Percentiles rank a stretch among this genome's conserved stretches.
phyloP scores from a whole-genome alignment of 768 basidiomycete genomes.

The Pisolithus microcarpus region DNA sequence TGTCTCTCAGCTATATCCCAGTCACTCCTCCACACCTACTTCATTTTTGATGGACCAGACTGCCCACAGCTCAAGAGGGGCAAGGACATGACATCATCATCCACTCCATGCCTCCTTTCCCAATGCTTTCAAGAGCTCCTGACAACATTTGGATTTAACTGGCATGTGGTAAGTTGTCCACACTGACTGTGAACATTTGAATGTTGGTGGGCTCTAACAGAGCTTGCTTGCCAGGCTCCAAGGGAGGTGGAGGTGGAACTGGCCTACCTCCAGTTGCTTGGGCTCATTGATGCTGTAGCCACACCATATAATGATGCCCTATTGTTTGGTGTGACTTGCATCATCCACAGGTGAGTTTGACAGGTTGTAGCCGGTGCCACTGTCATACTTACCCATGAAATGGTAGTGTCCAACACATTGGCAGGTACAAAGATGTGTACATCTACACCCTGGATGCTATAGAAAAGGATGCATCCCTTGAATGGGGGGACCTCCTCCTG shows the following conservation, averaged over 20 bases:
- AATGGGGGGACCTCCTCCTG: too few relatives aligned
- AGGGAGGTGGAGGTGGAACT: conserved; percentile 4
- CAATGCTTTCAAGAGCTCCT: conserved; percentile 25
- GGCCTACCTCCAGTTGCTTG: background rate
- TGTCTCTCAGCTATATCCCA: conserved; percentile 32
- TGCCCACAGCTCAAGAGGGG: conserved; percentile 38
- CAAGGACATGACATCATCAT: conserved; percentile 23
- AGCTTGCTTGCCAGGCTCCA: background rate
- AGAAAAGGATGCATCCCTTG: too few relatives aligned
- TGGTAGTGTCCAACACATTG: too few relatives aligned
- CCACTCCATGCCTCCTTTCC: conserved; percentile 1
- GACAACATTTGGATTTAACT: conserved; percentile 37
- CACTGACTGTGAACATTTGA: background rate
- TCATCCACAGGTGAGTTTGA: background rate
- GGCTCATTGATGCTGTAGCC: background rate
- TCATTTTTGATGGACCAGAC: conserved; percentile 45
- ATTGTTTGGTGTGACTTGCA: conserved; percentile 1
- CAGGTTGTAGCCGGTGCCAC: too few relatives aligned
- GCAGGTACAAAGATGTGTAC: too few relatives aligned
- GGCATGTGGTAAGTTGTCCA: conserved; percentile 14
- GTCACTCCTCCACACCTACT: conserved; percentile 33
- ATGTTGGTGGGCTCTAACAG: background rate
- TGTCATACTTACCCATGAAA: too few relatives aligned
- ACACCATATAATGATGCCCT: background rate
- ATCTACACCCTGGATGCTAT: too few relatives aligned